These are phyloP conservation scores for Endocalyx cinctus DNA, from an alignment of 2,329 filamentous ascomycete species.

Conservation along the genomic window DNA sequence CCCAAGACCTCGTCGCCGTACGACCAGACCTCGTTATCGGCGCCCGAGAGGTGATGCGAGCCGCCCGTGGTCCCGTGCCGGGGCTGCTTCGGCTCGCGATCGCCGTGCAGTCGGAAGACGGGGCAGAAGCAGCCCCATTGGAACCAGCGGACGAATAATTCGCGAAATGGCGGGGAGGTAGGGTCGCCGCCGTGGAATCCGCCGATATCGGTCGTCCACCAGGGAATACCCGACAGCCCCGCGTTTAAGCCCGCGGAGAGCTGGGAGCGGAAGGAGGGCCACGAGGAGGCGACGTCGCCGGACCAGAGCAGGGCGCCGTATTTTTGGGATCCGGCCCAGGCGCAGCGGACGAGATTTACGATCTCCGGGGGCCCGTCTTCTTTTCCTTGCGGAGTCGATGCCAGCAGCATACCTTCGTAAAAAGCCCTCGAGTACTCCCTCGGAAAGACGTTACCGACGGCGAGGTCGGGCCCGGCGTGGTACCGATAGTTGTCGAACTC, in stretches of 20 bases:
- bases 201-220: conserved; percentile 69
- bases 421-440: conserved; percentile 49
- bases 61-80: conserved; percentile 30
- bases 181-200: conserved; percentile 65
- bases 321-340: conserved; percentile 54
- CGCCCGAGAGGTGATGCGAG: conserved; percentile 43
- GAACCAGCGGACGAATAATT: conserved; percentile 64
- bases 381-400: too few species aligned
- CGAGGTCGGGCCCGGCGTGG: conserved; percentile 46
- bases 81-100: conserved; percentile 51
- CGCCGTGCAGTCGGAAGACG: conserved; percentile 63
- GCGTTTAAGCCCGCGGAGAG: conserved; percentile 61
- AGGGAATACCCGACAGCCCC: conserved; percentile 59
- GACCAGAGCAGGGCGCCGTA: conserved; percentile 64
- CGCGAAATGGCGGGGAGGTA: conserved; percentile 49
- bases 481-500: conserved; percentile 66
- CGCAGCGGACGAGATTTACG: conserved; percentile 46
- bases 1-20: conserved; percentile 57
- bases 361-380: conserved; percentile 45
- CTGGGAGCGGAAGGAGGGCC: conserved; percentile 55
- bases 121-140: conserved; percentile 65
- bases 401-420: conserved; percentile 53
- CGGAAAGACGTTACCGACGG: conserved; percentile 52
- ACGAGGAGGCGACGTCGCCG: conserved; percentile 62
- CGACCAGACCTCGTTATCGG: conserved; percentile 61